These are phyloP conservation scores for Saccharomycopsis capsularis DNA, from an alignment of 805 yeast genomes.

Conservation along the genomic window DNA sequence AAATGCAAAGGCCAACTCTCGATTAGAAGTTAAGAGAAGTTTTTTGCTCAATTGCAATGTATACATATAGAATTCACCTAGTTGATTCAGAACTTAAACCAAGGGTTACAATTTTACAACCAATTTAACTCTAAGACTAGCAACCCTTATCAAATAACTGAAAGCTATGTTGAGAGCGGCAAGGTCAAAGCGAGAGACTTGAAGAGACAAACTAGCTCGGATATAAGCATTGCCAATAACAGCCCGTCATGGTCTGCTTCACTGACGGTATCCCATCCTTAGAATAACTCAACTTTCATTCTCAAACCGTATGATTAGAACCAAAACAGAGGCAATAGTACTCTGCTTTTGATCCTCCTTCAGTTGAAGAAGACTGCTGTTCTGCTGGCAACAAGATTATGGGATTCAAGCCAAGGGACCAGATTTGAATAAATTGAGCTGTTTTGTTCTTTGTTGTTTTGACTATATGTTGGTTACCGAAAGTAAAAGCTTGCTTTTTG, in stretches of 20 bases:
- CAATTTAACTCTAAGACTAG: slow-evolving; percentile 46
- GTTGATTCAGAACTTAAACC: slow-evolving; percentile 50
- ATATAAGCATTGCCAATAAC: neutral
- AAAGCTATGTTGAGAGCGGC: slow-evolving; percentile 43
- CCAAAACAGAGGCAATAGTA: too few relatives aligned
- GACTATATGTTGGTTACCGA: neutral
- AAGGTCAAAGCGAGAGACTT: slow-evolving; percentile 47
- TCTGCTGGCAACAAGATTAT: neutral
- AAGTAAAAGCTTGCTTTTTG: neutral
- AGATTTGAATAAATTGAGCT: neutral
- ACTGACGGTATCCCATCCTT: neutral
- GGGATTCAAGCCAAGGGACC: slow-evolving; percentile 3
- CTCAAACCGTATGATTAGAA: too few relatives aligned
- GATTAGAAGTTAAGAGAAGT: slow-evolving; percentile 26
- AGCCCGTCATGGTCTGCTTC: neutral
- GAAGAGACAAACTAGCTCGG: slow-evolving; percentile 27
- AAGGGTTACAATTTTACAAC: slow-evolving; percentile 66
- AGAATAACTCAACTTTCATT: too few relatives aligned
- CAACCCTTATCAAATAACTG: slow-evolving; percentile 41
- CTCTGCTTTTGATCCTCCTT: neutral
- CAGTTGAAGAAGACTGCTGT: neutral
- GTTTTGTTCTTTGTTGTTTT: neutral
- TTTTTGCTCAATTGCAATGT: slow-evolving; percentile 26
- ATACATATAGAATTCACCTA: slow-evolving; percentile 39
- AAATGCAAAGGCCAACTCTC: slow-evolving; percentile 18